phyloP scores from a whole-genome alignment of 2,329 filamentous ascomycete genomes.

The Hymenoscyphus albidus region DNA sequence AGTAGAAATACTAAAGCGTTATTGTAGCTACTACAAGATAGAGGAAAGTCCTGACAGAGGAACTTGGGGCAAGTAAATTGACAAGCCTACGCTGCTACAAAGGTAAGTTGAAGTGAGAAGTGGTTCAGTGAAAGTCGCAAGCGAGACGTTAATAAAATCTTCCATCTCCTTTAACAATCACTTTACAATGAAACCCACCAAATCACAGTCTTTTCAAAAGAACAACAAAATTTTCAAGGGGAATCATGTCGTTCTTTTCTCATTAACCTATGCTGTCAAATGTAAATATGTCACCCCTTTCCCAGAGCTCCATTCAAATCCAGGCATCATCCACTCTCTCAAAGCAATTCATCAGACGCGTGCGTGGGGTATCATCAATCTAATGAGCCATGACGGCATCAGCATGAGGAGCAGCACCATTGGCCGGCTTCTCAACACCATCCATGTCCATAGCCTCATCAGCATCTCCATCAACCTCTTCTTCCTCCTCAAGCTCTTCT shows the following conservation, averaged over 20 bases:
- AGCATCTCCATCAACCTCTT: slow-evolving; percentile 61
- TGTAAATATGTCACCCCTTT: not conserved
- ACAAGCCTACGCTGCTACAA: too few species aligned
- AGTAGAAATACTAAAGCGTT: too few species aligned
- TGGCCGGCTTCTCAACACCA: slow-evolving; percentile 32
- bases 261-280: not conserved
- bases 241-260: not conserved
- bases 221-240: not conserved
- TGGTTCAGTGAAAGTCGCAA: too few species aligned
- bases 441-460: slow-evolving; percentile 51
- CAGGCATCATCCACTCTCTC: not conserved
- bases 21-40: too few species aligned
- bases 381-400: slow-evolving; percentile 35
- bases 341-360: not conserved
- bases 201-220: not conserved
- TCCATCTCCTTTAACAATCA: too few species aligned
- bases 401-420: slow-evolving; percentile 22
- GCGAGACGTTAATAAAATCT: too few species aligned
- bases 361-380: slow-evolving; percentile 24
- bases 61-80: too few species aligned
- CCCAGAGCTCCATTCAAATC: not conserved
- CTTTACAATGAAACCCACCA: too few species aligned
- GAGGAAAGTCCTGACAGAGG: too few species aligned
- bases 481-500: slow-evolving; percentile 59
- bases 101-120: too few species aligned